A percentile compares a stretch with the other conserved stretches of the same genome.
phyloP scores from a whole-genome alignment of 768 basidiomycete genomes.

The Pleurotus cornucopiae region DNA sequence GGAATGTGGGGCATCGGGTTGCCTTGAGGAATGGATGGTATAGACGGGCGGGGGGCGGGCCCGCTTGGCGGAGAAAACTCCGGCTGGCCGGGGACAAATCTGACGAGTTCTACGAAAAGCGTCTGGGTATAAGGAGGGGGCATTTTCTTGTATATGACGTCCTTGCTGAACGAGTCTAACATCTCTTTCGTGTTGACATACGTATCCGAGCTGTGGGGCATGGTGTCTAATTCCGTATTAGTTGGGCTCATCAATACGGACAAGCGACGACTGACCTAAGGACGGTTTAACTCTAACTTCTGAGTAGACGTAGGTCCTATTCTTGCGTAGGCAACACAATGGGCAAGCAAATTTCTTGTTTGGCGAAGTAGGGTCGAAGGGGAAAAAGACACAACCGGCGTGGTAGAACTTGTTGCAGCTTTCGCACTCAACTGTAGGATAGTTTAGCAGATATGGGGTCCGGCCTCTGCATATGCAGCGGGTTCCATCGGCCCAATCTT shows the following conservation, averaged over 20 bases:
- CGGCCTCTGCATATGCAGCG: constrained; percentile 79
- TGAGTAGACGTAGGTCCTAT: constrained; percentile 64
- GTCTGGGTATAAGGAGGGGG: constrained; percentile 61
- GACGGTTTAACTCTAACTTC: constrained; percentile 67
- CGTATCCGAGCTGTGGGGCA: constrained; percentile 42
- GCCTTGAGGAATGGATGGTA: constrained; percentile 11
- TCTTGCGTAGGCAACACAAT: constrained; percentile 74
- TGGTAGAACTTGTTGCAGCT: constrained; percentile 66
- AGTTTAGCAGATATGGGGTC: constrained; percentile 53
- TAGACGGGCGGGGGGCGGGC: constrained; percentile 20
- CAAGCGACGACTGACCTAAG: constrained; percentile 41
- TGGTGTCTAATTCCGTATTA: constrained; percentile 30
- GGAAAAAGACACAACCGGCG: constrained; percentile 71
- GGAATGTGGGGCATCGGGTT: constrained; percentile 12
- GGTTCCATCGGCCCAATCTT: constrained; percentile 70
- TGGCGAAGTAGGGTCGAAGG: constrained; percentile 35
- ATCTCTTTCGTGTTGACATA: constrained; percentile 74
- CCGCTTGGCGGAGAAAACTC: constrained; percentile 27
- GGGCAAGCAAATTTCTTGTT: constrained; percentile 60
- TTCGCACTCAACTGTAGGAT: constrained; percentile 65
- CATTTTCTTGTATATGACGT: constrained; percentile 66
- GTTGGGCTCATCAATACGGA: constrained; percentile 6
- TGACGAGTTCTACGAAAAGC: constrained; percentile 70
- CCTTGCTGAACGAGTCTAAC: constrained; percentile 70
- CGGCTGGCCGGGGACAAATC: constrained; percentile 52